These are phyloP conservation scores for Delphinella strobiligena DNA, from an alignment of 2,329 filamentous ascomycete species.

Conservation along the genomic window DNA sequence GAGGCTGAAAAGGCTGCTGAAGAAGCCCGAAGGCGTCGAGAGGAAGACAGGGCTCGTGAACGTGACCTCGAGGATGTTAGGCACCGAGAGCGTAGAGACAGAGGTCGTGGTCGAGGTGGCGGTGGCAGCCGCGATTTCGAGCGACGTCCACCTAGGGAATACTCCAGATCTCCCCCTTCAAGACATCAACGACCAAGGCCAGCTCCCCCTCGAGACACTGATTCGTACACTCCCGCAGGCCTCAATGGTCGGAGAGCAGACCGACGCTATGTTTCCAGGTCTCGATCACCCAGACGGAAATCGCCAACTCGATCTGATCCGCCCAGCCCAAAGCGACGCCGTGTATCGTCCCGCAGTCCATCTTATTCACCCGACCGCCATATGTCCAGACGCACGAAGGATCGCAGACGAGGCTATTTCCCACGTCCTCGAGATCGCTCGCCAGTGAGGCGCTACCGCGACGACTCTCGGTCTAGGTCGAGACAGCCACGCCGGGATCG, in stretches of 20 bases:
- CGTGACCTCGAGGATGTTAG: slow-evolving; percentile 57
- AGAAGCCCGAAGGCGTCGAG: slow-evolving; percentile 57
- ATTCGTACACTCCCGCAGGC: slow-evolving; percentile 45
- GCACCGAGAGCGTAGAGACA: slow-evolving; percentile 44
- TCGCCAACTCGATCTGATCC: slow-evolving; percentile 7
- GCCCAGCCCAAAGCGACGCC: background rate
- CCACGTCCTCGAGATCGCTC: background rate
- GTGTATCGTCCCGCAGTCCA: background rate
- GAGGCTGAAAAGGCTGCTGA: slow-evolving; percentile 74
- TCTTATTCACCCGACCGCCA: background rate
- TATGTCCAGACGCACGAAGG: background rate
- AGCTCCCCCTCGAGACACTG: slow-evolving; percentile 35
- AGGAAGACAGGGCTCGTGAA: slow-evolving; percentile 60
- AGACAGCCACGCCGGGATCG: slow-evolving; percentile 12
- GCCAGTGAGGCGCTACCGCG: background rate
- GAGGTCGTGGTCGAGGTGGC: slow-evolving; percentile 28
- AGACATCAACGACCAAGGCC: slow-evolving; percentile 33
- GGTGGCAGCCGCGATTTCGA: slow-evolving; percentile 38
- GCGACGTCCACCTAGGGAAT: slow-evolving; percentile 32
- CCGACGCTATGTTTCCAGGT: slow-evolving; percentile 10
- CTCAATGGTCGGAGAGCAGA: slow-evolving; percentile 12
- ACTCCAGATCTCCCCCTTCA: slow-evolving; percentile 36
- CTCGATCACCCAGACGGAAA: slow-evolving; percentile 1
- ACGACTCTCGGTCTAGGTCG: slow-evolving; percentile 7
- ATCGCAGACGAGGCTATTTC: background rate